These are phyloP conservation scores for Tolypocladium sp. DNA, from an alignment of 2,329 filamentous ascomycete species.

Conservation along the genomic window DNA sequence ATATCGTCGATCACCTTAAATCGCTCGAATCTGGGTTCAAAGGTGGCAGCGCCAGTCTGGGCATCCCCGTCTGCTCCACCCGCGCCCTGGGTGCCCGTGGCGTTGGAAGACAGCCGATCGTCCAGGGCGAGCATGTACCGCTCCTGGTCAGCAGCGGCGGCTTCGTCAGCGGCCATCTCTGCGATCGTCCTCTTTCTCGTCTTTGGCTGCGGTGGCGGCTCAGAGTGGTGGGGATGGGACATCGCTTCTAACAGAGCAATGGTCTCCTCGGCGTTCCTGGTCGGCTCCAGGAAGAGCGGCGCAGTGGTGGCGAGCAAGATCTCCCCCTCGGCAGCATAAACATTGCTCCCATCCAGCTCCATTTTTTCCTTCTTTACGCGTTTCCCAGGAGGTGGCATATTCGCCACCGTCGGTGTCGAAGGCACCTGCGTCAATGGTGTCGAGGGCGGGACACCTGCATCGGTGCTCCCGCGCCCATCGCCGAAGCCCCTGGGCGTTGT, in stretches of 20 bases:
- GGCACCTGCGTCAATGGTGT: slow-evolving; percentile 54
- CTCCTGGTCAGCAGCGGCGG: slow-evolving; percentile 79
- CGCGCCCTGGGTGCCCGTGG: slow-evolving; percentile 46
- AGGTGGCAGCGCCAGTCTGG: slow-evolving; percentile 60
- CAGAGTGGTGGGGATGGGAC: slow-evolving; percentile 68
- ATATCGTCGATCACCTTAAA: slow-evolving; percentile 90
- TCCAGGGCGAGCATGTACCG: slow-evolving; percentile 90
- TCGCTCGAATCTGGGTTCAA: slow-evolving; percentile 78
- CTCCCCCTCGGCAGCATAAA: slow-evolving; percentile 67
- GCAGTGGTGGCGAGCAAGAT: slow-evolving; percentile 66
- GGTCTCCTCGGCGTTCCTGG: slow-evolving; percentile 57
- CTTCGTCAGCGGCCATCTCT: slow-evolving; percentile 91
- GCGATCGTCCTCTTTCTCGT: slow-evolving; percentile 87
- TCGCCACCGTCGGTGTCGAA: slow-evolving; percentile 50
- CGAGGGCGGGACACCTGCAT: slow-evolving; percentile 52
- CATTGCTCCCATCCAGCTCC: slow-evolving; percentile 66
- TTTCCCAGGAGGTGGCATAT: slow-evolving; percentile 53
- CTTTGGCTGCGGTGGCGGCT: slow-evolving; percentile 74
- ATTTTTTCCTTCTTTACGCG: slow-evolving; percentile 62
- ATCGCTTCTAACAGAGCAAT: slow-evolving; percentile 63
- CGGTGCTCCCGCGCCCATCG: slow-evolving; percentile 20
- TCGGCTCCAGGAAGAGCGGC: slow-evolving; percentile 69
- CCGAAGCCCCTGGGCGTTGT: slow-evolving; percentile 50
- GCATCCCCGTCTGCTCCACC: slow-evolving; percentile 61
- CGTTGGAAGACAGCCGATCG: slow-evolving; percentile 61